Evolutionary conservation across 331 rosid genomes (phyloP).

Genomic region (Acacia concinna): DNA sequence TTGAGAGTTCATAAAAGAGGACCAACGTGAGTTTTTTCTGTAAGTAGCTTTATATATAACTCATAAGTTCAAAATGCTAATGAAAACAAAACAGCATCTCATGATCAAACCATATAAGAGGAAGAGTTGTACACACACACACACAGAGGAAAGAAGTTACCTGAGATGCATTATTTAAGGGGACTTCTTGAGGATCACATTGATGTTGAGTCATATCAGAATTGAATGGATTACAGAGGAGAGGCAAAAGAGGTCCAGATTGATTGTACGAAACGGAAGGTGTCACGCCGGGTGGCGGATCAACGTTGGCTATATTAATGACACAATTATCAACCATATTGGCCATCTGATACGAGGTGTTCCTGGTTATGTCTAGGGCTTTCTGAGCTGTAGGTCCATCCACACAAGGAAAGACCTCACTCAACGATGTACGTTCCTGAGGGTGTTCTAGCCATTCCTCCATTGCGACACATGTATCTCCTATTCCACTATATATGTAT

Average conservation of each 20-base stretch:
- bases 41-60: no score
- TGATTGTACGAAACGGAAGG: conserved; percentile 44
- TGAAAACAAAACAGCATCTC: no score
- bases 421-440: conserved; percentile 14
- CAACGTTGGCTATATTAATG: conserved; percentile 9
- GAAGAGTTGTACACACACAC: no score
- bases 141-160: conserved; percentile 24
- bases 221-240: conserved; percentile 51
- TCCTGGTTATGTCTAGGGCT: neutral
- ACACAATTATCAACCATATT: conserved; percentile 18
- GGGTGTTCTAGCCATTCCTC: conserved; percentile 41
- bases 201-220: conserved; percentile 40
- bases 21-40: no score
- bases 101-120: no score
- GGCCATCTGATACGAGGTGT: conserved; percentile 22
- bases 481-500: conserved; percentile 19
- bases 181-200: conserved; percentile 42
- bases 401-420: conserved; percentile 36
- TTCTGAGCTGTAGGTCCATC: conserved; percentile 14
- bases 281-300: conserved; percentile 10
- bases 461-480: conserved; percentile 38
- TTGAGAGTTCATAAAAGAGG: no score
- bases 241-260: conserved; percentile 61
- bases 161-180: conserved; percentile 36
- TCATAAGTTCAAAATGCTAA: no score